phyloP scores from a whole-genome alignment of 495 filamentous ascomycete genomes.

The Neurospora terricola region DNA sequence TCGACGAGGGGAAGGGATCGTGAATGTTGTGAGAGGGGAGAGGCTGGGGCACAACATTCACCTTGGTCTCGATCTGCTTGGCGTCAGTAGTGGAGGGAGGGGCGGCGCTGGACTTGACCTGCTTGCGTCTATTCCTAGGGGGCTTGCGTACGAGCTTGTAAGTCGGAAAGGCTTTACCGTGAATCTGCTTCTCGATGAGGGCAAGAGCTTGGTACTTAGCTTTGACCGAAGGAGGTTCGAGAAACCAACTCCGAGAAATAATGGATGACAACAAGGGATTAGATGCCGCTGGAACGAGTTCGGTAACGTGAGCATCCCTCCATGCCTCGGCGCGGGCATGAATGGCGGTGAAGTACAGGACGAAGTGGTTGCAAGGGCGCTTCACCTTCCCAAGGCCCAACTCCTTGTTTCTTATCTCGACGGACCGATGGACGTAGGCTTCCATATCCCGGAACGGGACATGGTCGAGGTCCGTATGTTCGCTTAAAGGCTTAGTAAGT shows the following conservation, averaged over 20 bases:
- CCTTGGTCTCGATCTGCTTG: neutral
- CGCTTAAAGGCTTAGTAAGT: neutral
- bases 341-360: neutral
- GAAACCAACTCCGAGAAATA: neutral
- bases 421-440: neutral
- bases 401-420: neutral
- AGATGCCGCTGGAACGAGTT: neutral
- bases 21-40: neutral
- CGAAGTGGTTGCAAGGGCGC: neutral
- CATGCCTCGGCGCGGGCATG: neutral
- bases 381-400: neutral
- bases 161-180: neutral
- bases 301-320: neutral
- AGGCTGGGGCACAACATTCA: neutral
- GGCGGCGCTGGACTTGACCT: neutral
- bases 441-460: neutral
- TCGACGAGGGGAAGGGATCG: neutral
- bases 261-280: neutral
- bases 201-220: neutral
- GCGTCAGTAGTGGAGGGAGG: neutral
- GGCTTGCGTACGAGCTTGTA: neutral
- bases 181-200: accelerated
- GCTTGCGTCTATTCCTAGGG: neutral
- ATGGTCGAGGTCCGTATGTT: neutral
- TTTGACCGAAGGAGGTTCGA: neutral